Base-by-base conservation (phyloP, 768 basidiomycete species). In the Amanita rimosa region DNA sequence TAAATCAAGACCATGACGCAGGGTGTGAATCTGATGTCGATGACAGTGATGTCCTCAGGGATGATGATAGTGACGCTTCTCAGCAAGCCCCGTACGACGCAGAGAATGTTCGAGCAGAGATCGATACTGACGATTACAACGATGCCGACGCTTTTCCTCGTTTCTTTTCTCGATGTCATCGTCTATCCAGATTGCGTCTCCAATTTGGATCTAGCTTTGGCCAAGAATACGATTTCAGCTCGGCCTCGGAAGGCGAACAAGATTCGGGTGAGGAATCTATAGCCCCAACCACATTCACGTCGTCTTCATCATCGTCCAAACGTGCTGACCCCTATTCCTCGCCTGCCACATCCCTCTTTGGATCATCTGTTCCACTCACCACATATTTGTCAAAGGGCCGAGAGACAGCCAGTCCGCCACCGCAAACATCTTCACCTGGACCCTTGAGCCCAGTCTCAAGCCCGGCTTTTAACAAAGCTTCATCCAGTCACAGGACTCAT, bases 21-120 rank as follows among this genome's bases (percentile, higher is more conserved):
- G 63, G 62, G 8, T 55, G 53, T 1, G 61, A 62, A 1, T 54
- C 54, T 8, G 57, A 58, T 16, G 45, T 52, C 6, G 58, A 62
- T 8, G 54, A 55, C 7, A 46, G 57, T 27, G 46, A 56, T 19
- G 53, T 55, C 13, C 52, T 40, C 11, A 60, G 62, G 44, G 53
- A 52, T 36, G n/a, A 40, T 37, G 17, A 39, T 19, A 48, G 36
- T 16, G 54, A 54, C 21, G 40, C 38, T 8, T 53, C 52, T 17
- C 56, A 53, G 2, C 52, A 55, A 10, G 53, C 54, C 16, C n/a
- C n/a, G n/a, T 26, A 48, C 22, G 55, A 57, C 53, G 10, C 38
- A 41, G 53, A 50, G 16, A 51, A 58, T 17, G 49, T 54, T 10
- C 55, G 60, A n/a, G 50, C 45, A 17, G 53, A 60, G 14, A 49